Evolutionary conservation across 768 basidiomycete species (phyloP).

Genomic region (Pleurotus tuber-regium): DNA sequence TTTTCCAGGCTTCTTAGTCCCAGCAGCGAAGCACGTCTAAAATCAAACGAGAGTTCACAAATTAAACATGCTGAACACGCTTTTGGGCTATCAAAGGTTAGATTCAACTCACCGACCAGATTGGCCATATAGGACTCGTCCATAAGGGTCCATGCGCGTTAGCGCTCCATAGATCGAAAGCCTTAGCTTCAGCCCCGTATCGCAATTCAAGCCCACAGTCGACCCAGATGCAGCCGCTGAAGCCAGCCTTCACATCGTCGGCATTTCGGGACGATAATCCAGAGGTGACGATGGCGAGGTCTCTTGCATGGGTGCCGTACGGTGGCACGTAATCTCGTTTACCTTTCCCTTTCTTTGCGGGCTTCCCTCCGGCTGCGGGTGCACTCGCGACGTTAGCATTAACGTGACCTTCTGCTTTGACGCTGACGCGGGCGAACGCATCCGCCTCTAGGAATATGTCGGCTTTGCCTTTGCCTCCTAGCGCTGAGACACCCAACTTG

Average conservation of each 20-base stretch:
- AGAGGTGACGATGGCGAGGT: not conserved
- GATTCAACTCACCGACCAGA: not conserved
- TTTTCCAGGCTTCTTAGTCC: not conserved
- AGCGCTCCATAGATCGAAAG: not conserved
- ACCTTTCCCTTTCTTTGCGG: too few relatives aligned
- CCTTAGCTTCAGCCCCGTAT: not conserved
- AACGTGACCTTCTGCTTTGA: not conserved
- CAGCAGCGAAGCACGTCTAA: not conserved
- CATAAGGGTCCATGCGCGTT: not conserved
- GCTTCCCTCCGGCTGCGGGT: not conserved
- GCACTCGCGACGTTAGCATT: not conserved
- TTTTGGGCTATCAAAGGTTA: slow-evolving; percentile 2
- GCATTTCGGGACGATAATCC: too few relatives aligned
- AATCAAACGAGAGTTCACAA: not conserved
- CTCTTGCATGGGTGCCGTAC: not conserved
- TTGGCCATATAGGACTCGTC: not conserved
- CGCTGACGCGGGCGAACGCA: not conserved
- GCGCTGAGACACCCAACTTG: not conserved
- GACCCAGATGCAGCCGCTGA: not conserved
- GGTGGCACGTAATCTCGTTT: not conserved
- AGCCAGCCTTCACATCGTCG: not conserved
- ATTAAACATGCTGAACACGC: not conserved
- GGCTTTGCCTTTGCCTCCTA: not conserved
- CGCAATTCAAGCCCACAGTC: not conserved
- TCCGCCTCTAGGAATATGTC: not conserved